A percentile compares a stretch with the other conserved stretches of the same genome.
Evolutionary conservation across 2,329 filamentous ascomycete species (phyloP).

Genomic region (Endoconidiophora laricicola): DNA sequence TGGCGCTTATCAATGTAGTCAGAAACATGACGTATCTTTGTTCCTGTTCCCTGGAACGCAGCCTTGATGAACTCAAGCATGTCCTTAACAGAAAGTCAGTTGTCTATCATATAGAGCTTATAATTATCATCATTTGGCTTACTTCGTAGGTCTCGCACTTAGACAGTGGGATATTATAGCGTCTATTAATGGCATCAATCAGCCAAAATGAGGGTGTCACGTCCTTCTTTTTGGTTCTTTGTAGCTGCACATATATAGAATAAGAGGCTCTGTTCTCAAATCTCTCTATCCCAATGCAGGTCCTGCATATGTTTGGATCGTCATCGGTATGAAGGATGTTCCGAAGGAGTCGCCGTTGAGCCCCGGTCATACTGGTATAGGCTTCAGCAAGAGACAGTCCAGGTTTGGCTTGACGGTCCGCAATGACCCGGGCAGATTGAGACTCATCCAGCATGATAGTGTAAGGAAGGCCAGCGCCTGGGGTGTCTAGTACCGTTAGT

Average conservation of each 20-base stretch:
- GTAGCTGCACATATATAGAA: not conserved
- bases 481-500: not conserved
- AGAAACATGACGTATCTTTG: not conserved
- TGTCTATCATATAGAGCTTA: not conserved
- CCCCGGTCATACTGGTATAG: not conserved
- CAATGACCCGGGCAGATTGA: not conserved
- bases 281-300: conserved; percentile 1
- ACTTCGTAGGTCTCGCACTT: not conserved
- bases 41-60: not conserved
- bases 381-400: not conserved
- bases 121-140: not conserved
- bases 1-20: not conserved
- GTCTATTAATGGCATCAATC: conserved; percentile 2
- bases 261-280: not conserved
- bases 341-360: not conserved
- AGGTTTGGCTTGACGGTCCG: not conserved
- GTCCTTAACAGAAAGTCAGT: not conserved
- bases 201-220: not conserved
- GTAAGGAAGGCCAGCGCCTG: not conserved
- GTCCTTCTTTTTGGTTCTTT: not conserved
- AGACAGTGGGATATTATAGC: not conserved
- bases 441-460: not conserved
- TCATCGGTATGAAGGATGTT: not conserved
- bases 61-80: not conserved
- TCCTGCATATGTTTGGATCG: not conserved